Conservation (phyloP, 164 flowering plant genomes). For the Macadamia tetraphylla region DNA sequence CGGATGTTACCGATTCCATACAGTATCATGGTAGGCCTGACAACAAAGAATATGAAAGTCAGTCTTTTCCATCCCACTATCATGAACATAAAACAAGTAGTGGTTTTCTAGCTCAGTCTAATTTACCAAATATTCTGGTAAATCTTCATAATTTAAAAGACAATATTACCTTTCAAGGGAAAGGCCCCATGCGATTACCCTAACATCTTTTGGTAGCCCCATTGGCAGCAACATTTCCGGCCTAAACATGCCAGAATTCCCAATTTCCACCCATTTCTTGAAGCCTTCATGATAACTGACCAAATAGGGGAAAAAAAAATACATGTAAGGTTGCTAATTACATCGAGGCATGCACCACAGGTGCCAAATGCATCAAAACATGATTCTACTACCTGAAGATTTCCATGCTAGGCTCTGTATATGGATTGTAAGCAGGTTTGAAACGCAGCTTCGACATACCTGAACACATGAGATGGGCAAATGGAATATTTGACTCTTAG, state of each 20-base stretch:
- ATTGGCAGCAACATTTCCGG: slow-evolving; percentile 98
- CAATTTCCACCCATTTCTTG: slow-evolving; percentile 92
- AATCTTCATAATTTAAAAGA: not conserved
- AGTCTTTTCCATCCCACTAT: no score
- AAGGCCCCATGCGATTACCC: slow-evolving; percentile 97
- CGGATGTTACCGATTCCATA: slow-evolving; percentile 86
- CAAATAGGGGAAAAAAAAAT: not conserved
- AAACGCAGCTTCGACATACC: slow-evolving; percentile 84
- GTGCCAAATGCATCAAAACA: not conserved
- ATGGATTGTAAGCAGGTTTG: slow-evolving; percentile 98
- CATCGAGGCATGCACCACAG: not conserved
- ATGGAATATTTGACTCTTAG: not conserved
- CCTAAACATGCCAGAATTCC: slow-evolving; percentile 97
- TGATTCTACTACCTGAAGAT: slow-evolving; percentile 63
- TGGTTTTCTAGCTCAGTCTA: no score
- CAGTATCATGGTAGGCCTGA: slow-evolving; percentile 92
- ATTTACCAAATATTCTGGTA: not conserved
- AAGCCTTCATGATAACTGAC: slow-evolving; percentile 90
- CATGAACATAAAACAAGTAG: no score
- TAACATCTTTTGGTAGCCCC: slow-evolving; percentile 96
- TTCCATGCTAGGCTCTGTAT: slow-evolving; percentile 99
- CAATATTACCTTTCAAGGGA: slow-evolving; percentile 79
- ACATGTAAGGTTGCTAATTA: not conserved
- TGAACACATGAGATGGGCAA: slow-evolving; percentile 19
- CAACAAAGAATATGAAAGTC: slow-evolving; percentile 25